Percentiles rank a stretch among this genome's conserved stretches.
Conservation (phyloP, 345 rosid species). For the Euphorbia pulcherrima region DNA sequence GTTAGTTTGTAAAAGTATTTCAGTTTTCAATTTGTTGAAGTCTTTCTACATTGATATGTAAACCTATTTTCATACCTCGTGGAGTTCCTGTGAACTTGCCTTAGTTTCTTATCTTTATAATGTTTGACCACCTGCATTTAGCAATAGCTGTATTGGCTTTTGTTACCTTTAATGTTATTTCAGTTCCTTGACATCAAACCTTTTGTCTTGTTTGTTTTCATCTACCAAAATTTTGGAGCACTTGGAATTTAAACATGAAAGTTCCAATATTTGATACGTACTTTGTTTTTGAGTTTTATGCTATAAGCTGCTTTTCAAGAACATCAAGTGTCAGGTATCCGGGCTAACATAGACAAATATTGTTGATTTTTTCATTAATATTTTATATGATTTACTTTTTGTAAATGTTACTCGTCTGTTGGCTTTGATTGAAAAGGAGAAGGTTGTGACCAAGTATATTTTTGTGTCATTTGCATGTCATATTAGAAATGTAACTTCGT, state of each 20-base stretch:
- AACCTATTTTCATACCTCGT: not conserved
- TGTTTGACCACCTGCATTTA: not conserved
- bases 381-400: not conserved
- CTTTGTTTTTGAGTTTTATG: not conserved
- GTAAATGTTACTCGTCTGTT: not conserved
- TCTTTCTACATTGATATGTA: not conserved
- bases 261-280: not conserved
- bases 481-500: not conserved
- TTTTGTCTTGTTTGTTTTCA: not conserved
- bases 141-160: not conserved
- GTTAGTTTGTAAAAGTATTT: not conserved
- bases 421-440: not conserved
- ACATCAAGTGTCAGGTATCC: no score
- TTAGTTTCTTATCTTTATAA: not conserved
- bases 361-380: not conserved
- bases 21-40: not conserved
- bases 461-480: no score
- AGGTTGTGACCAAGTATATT: not conserved
- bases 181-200: not conserved
- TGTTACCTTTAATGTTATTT: not conserved
- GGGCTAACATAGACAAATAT: not conserved
- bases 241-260: not conserved
- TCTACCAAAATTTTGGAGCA: not conserved
- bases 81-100: not conserved
- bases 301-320: not conserved